Conservation (phyloP, 2,329 filamentous ascomycete genomes). For the Epichloe uncinata region DNA sequence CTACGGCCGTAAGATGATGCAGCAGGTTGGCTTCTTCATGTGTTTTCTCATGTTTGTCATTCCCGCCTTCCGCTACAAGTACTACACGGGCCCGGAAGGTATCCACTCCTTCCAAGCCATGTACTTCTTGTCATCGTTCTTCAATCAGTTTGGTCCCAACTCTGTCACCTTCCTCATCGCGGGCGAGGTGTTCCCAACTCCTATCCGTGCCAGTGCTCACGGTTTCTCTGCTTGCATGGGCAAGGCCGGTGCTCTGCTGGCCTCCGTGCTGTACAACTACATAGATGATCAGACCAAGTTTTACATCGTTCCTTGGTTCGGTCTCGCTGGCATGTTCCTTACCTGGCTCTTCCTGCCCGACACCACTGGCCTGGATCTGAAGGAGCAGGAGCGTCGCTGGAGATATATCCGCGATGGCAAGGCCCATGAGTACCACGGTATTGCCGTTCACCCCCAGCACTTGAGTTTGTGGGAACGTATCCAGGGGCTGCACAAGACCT, state of each 20-base stretch:
- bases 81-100: slow-evolving; percentile 59
- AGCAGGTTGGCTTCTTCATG: slow-evolving; percentile 84
- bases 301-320: slow-evolving; percentile 91
- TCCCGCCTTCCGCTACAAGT: slow-evolving; percentile 75
- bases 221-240: slow-evolving; percentile 87
- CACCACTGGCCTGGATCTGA: slow-evolving; percentile 89
- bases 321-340: slow-evolving; percentile 70
- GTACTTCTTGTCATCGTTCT: slow-evolving; percentile 97
- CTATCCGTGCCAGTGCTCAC: slow-evolving; percentile 84
- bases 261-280: slow-evolving; percentile 89
- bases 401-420: slow-evolving; percentile 67
- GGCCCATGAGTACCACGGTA: slow-evolving; percentile 76
- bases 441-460: slow-evolving; percentile 82
- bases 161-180: slow-evolving; percentile 92
- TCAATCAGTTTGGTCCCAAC: slow-evolving; percentile 98
- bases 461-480: slow-evolving; percentile 79
- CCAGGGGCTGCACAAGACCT: slow-evolving; percentile 64
- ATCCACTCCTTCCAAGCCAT: slow-evolving; percentile 92
- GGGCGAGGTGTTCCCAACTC: slow-evolving; percentile 91
- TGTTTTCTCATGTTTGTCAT: slow-evolving; percentile 90
- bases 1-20: slow-evolving; percentile 93
- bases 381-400: slow-evolving; percentile 95
- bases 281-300: slow-evolving; percentile 77
- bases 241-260: slow-evolving; percentile 77
- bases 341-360: slow-evolving; percentile 83